These are phyloP conservation scores for Trichoderma orchidacearum DNA, from an alignment of 495 filamentous ascomycete species.

Conservation along the genomic window DNA sequence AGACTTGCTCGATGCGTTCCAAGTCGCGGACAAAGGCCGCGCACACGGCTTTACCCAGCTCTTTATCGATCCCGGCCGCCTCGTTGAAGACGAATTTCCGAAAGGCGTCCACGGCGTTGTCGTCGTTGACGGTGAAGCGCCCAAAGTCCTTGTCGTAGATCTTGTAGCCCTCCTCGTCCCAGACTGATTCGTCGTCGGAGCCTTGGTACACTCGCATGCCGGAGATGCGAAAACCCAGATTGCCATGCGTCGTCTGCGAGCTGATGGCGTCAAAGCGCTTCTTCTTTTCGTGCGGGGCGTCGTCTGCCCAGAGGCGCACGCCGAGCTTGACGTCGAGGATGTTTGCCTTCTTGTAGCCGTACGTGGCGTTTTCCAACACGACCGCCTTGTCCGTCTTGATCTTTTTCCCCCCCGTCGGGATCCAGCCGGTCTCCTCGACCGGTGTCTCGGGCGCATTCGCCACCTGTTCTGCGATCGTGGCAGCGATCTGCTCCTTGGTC, in stretches of 20 bases:
- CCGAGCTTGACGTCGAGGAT: slow-evolving; percentile 94
- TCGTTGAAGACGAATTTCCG: slow-evolving; percentile 57
- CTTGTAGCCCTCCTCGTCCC: slow-evolving; percentile 40
- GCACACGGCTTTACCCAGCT: slow-evolving; percentile 40
- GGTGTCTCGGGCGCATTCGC: slow-evolving; percentile 2
- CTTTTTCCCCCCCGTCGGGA: slow-evolving; percentile 33
- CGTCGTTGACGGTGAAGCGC: slow-evolving; percentile 46
- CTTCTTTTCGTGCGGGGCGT: slow-evolving; percentile 64
- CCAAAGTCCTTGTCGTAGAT: slow-evolving; percentile 86
- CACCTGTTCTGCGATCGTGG: slow-evolving; percentile 10
- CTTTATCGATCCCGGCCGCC: slow-evolving; percentile 41
- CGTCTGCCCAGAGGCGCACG: slow-evolving; percentile 70
- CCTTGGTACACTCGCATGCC: slow-evolving; percentile 91
- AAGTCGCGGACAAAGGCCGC: slow-evolving; percentile 55
- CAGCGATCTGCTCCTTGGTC: slow-evolving; percentile 23
- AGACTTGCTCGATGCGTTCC: slow-evolving; percentile 42
- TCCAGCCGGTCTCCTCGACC: slow-evolving; percentile 6
- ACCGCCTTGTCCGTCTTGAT: slow-evolving; percentile 65
- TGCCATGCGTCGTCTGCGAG: slow-evolving; percentile 64
- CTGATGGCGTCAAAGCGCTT: slow-evolving; percentile 66
- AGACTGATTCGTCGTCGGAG: slow-evolving; percentile 28
- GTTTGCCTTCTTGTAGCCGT: slow-evolving; percentile 73
- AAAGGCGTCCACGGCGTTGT: slow-evolving; percentile 65
- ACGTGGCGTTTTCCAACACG: slow-evolving; percentile 74
- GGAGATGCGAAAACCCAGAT: slow-evolving; percentile 74